Conservation (phyloP, 2,329 filamentous ascomycete species). For the Curvularia sp. region DNA sequence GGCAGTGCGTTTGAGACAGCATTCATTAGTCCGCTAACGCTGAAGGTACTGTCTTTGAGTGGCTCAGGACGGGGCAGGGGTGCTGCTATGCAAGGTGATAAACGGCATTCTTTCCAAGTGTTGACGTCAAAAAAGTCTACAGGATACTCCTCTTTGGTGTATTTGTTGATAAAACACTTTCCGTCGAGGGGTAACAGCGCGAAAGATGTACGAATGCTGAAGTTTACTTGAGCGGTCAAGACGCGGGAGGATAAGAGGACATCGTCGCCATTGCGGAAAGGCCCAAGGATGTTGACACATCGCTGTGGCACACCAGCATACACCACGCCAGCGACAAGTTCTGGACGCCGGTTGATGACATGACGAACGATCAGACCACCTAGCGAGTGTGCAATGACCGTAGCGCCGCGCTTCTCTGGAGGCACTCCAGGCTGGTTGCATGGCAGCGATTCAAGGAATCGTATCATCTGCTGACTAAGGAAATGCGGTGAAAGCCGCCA, state of each 20-base stretch:
- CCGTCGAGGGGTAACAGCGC: slow-evolving; percentile 86
- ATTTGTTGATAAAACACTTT: slow-evolving; percentile 83
- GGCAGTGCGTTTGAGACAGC: slow-evolving; percentile 58
- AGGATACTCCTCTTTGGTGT: slow-evolving; percentile 79
- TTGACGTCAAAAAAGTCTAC: slow-evolving; percentile 84
- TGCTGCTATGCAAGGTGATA: slow-evolving; percentile 78
- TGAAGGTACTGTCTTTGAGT: slow-evolving; percentile 48
- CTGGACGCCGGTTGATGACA: slow-evolving; percentile 82
- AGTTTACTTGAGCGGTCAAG: slow-evolving; percentile 90
- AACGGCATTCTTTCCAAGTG: slow-evolving; percentile 78
- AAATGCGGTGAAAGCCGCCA: slow-evolving; percentile 87
- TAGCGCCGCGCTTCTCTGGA: slow-evolving; percentile 69
- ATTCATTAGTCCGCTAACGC: slow-evolving; percentile 55
- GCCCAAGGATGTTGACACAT: slow-evolving; percentile 90
- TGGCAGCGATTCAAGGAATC: slow-evolving; percentile 75
- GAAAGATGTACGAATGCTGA: slow-evolving; percentile 86
- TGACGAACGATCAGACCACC: slow-evolving; percentile 89
- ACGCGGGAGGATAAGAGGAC: slow-evolving; percentile 89
- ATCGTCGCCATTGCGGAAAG: slow-evolving; percentile 88
- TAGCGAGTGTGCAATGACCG: slow-evolving; percentile 84
- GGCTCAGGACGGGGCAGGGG: slow-evolving; percentile 65
- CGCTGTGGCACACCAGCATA: slow-evolving; percentile 85
- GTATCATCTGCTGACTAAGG: slow-evolving; percentile 73
- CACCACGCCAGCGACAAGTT: slow-evolving; percentile 84
- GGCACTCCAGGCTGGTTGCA: slow-evolving; percentile 70